phyloP scores from a whole-genome alignment of 75 land plant species.

The Adiantum capillusveneris region DNA sequence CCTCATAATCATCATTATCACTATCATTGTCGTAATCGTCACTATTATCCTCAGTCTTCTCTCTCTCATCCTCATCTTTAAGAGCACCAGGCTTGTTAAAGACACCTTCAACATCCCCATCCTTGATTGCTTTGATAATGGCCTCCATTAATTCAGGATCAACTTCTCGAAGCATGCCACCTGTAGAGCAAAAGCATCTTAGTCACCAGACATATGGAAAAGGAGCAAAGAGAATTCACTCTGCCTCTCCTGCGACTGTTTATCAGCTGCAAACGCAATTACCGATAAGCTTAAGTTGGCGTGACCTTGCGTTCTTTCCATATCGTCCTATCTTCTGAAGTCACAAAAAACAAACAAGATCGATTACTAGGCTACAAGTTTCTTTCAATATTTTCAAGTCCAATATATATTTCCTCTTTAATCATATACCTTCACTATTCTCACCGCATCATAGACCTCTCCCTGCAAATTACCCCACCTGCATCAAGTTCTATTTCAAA shows the following conservation, averaged over 20 bases:
- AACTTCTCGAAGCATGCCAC: conserved; percentile 61
- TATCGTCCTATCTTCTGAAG: not conserved
- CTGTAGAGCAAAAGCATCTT: too few relatives aligned
- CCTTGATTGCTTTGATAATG: conserved; percentile 62
- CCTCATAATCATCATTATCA: too few relatives aligned
- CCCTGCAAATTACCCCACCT: conserved; percentile 57
- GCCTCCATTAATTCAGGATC: conserved; percentile 75
- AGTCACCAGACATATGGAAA: too few relatives aligned
- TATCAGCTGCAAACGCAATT: too few relatives aligned
- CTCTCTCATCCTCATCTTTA: not conserved
- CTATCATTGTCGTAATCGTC: too few relatives aligned
- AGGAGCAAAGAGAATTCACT: too few relatives aligned
- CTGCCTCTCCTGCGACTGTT: too few relatives aligned
- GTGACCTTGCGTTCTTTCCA: not conserved
- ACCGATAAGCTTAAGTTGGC: not conserved
- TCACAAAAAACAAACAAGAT: not conserved
- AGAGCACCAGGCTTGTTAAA: not conserved
- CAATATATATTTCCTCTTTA: too few relatives aligned
- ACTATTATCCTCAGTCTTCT: too few relatives aligned
- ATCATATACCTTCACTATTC: conserved; percentile 65
- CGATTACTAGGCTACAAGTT: not conserved
- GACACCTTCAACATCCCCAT: conserved; percentile 43
- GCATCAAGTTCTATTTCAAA: conserved; percentile 3
- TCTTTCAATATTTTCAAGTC: too few relatives aligned
- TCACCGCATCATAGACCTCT: conserved; percentile 71